These are phyloP conservation scores for Acarospora socialis DNA, from an alignment of 2,329 filamentous ascomycete species.

Conservation along the genomic window DNA sequence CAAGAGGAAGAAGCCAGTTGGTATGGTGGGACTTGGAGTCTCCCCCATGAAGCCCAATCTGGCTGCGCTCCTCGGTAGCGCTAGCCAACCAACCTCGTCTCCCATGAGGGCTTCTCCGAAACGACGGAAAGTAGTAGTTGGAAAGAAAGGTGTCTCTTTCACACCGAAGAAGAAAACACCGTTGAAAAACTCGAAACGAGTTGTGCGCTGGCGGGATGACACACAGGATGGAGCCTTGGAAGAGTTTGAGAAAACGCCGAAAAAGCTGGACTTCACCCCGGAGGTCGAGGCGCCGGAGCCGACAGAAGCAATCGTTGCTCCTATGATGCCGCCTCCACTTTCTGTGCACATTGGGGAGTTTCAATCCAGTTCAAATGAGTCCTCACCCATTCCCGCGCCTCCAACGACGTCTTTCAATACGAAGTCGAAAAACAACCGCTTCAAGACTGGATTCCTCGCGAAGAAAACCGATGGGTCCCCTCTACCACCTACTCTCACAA, in stretches of 20 bases:
- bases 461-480: conserved; percentile 55
- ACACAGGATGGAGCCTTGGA: conserved; percentile 72
- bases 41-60: conserved; percentile 35
- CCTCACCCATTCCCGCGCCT: conserved; percentile 42
- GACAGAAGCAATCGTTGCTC: conserved; percentile 26
- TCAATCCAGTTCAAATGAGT: conserved; percentile 28
- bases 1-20: conserved; percentile 47
- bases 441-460: conserved; percentile 77
- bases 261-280: conserved; percentile 48
- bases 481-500: conserved; percentile 42
- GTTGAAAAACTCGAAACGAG: conserved; percentile 46
- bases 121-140: conserved; percentile 50
- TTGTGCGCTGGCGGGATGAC: conserved; percentile 86
- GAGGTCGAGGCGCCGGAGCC: conserved; percentile 40
- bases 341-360: conserved; percentile 7
- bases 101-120: conserved; percentile 69
- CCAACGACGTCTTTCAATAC: conserved; percentile 46
- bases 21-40: conserved; percentile 31
- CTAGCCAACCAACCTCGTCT: conserved; percentile 36
- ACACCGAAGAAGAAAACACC: conserved; percentile 65
- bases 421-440: conserved; percentile 57
- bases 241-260: conserved; percentile 83
- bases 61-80: conserved; percentile 12
- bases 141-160: conserved; percentile 62
- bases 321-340: conserved; percentile 35